Evolutionary conservation across 768 basidiomycete genomes (phyloP), one percentile per base, ranked within the genome.

Genomic region (Naganishia friedmannii): DNA sequence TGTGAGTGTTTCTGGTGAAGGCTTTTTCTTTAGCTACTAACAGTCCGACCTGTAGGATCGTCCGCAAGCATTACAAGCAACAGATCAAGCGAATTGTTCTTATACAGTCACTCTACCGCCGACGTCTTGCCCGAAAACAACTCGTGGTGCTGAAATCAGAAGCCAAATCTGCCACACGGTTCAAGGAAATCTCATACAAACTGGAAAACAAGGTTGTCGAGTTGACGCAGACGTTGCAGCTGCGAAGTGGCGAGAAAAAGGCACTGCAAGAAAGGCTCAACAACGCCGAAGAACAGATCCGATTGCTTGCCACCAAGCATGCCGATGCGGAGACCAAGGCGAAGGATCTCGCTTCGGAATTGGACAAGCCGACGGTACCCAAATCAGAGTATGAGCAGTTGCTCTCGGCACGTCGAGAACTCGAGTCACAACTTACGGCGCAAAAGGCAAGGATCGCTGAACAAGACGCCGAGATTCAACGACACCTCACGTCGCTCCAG

Each of bases 161-260:
- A 81, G 96, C 96, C 7, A 92, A 93, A 65, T 98, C 96, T 1
- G 94, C 94, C 32, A 90, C 91, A 74, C 96, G 93, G 79, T 97
- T 95, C 87, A 97, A 91, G 69, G 91, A 96, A 80, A 96, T 95
- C 74, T 97, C 95, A 0, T 98, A 98, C 78, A 88, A 87, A 74
- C 85, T 99, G 68, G 96, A 99, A 84, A 99, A 98, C 85, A 99
- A 98, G 83, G 96, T 99, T 53, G 92, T 99, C 70, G 95, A 98
- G 79, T 89, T 99, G 72, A 98, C 96, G 0, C 96, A 99, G 79
- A 88, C 84, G 19, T 86, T 99, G 15, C 96, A 97, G 81, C 89
- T 86, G 77, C 88, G 95, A 56, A 93, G 89, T 2, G 86, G 87
- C 70, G 95, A 99, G 83, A 93, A 91, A 84, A 94, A 91, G 82